Base-by-base conservation (phyloP, 768 basidiomycete species). In the Phaffia australis region DNA sequence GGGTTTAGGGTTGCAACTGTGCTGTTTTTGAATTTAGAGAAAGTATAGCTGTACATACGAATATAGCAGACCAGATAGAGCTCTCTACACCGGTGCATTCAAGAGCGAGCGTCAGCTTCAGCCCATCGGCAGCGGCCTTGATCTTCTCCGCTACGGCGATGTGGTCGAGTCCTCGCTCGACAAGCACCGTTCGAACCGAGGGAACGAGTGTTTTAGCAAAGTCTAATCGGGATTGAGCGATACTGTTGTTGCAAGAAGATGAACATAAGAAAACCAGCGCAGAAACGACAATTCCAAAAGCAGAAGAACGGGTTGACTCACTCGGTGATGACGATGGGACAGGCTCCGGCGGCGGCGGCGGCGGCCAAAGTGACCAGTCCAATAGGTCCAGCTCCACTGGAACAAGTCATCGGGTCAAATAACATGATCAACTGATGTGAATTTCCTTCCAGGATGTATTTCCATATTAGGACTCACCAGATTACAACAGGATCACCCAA, bases 11-110 rank as follows among this genome's bases (percentile, higher is more conserved):
- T 35, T 27, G 16, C 19, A 18, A 58, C 15, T n/a, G 23, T 18
- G 54, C 18, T 47, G 6, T 1, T 51, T 14, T 51, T 3, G 56
- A 23, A 16, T 11, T n/a, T 3, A 29, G 32, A 7, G 25, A 19
- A 50, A 0, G 16, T 14, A 25, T 8, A 27, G 8, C 11, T 1
- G 25, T n/a, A 73, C 76, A 72, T 70, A 77, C 78, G 61, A 72
- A 77, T 69, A 78, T 75, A 9, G 74, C 77, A 27, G 75, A 72
- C 62, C 74, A 69, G 63, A 79, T 75, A 47, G 72, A 73, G 56
- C 72, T 72, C 71, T 78, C 77, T 18, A 79, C 77, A 8, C 78
- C 78, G 8, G 78, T 78, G 71, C 79, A 79, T 62, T 79, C 79
- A 60, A 79, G 55, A 1, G 77, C 77, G 25, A 77, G 63, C 25